These are phyloP conservation scores for Hibiscus mutabilis DNA, from an alignment of 345 rosid genomes.

Conservation along the genomic window DNA sequence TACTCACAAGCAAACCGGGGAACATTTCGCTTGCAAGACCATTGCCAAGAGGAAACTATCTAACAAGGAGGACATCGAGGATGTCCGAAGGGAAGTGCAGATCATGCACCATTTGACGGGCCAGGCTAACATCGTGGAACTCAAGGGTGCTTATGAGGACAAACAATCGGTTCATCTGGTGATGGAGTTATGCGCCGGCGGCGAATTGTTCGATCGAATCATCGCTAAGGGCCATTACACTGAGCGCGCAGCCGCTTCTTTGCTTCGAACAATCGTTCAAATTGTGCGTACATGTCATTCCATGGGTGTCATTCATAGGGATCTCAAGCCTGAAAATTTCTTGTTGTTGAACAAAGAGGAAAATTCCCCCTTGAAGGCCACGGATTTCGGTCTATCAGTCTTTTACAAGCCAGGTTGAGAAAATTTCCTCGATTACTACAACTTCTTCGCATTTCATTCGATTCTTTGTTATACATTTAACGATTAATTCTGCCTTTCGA, in stretches of 20 bases:
- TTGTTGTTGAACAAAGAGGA: constrained; percentile 70
- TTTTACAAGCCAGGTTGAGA: constrained; percentile 77
- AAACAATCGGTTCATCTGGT: constrained; percentile 90
- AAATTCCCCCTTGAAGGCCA: constrained; percentile 83
- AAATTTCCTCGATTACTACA: neutral
- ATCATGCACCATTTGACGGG: constrained; percentile 92
- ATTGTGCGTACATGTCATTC: constrained; percentile 85
- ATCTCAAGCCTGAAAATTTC: constrained; percentile 94
- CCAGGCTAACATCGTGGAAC: constrained; percentile 82
- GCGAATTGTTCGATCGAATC: constrained; percentile 84
- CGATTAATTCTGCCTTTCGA: neutral
- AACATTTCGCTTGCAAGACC: constrained; percentile 86
- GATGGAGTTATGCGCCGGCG: constrained; percentile 94
- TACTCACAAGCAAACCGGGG: constrained; percentile 58
- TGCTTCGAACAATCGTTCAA: constrained; percentile 79
- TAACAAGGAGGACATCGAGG: constrained; percentile 88
- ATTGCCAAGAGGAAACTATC: constrained; percentile 79
- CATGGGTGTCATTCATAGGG: constrained; percentile 93
- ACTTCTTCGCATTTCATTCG: neutral
- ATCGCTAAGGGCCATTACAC: constrained; percentile 92
- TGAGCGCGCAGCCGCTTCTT: constrained; percentile 82
- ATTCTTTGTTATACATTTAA: neutral
- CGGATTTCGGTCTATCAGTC: constrained; percentile 83
- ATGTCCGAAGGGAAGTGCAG: constrained; percentile 86
- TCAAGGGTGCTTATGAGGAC: constrained; percentile 92